phyloP scores from a whole-genome alignment of 2,329 filamentous ascomycete genomes.

The Fusarium falciforme region DNA sequence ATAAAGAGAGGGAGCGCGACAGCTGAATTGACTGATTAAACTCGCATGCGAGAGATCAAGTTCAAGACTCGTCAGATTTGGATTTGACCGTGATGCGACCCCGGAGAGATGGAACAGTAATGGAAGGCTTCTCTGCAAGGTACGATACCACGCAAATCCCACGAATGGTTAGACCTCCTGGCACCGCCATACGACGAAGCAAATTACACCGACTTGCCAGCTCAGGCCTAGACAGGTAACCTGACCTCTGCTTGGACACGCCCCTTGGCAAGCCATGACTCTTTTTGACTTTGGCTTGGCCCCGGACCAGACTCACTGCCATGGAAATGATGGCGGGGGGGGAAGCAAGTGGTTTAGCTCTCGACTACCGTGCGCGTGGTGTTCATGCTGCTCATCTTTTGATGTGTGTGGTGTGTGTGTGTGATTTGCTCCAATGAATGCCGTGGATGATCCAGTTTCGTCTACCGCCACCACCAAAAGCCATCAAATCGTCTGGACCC shows the following conservation, averaged over 20 bases:
- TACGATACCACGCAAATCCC: constrained; percentile 13
- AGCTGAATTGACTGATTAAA: not conserved
- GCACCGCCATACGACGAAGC: not conserved
- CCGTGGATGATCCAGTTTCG: not conserved
- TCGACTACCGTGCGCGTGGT: constrained; percentile 30
- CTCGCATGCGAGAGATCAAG: not conserved
- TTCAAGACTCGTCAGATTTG: constrained; percentile 4
- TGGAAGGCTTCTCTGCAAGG: constrained; percentile 38
- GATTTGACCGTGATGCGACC: not conserved
- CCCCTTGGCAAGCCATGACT: constrained; percentile 23
- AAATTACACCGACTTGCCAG: constrained; percentile 8
- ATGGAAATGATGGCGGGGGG: constrained; percentile 29
- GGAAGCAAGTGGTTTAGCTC: constrained; percentile 26
- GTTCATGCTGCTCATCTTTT: constrained; percentile 23
- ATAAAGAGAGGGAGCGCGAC: not conserved
- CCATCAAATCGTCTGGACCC: constrained; percentile 1
- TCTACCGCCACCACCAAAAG: constrained; percentile 5
- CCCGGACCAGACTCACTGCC: not conserved
- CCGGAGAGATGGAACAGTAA: constrained; percentile 33
- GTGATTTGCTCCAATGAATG: not conserved
- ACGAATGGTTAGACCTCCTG: not conserved
- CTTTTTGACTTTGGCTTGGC: constrained; percentile 26
- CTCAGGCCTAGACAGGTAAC: not conserved
- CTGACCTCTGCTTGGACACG: not conserved
- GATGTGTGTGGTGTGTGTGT: not conserved